Base-by-base conservation (phyloP, 2,329 filamentous ascomycete genomes). In the Sarocladium brachiariae region DNA sequence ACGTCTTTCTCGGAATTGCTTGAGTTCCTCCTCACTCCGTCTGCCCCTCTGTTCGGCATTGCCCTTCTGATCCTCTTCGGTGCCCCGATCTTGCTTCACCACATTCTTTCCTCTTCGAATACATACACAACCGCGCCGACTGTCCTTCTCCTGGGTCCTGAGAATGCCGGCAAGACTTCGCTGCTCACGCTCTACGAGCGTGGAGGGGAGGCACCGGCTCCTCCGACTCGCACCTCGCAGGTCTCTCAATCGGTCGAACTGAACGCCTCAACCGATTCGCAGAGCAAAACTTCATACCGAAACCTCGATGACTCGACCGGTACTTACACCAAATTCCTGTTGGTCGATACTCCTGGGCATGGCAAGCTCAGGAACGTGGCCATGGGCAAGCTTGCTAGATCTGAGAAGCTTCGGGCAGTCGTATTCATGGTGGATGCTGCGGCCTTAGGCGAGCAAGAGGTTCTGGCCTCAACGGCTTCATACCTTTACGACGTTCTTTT, bases 401-500 rank as follows among this genome's bases (percentile, higher is more conserved):
- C 61, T 27, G 63, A 69, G 49, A 77, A 78, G 56, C 71, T 92
- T 45, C 78, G 78, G 35, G 91, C 86, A 16, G 74, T 97, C 49
- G 77, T 97, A 49, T 99, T 92, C 66, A 72, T 96, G 55, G 81
- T 96, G n/a, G 93, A 99, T 66, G 87, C 91, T 10, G 84, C 87
- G 3, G 79, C 81, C 2, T 70, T 90, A 10, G 71, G 72, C 16
- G 75, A 78, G 51, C 73, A 75, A 47, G 78, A 81, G 31, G 72
- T 74, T 1, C 73, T 96, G 8, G 78, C 84, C 8, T 81, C 89
- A 41, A 80, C 89, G 0, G 91, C 90, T 0, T 79, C 81, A 48
- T 97, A 95, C 63, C 79, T 99, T 11, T 89, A 97, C 71, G 91
- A 97, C 54, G 72, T 95, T 1, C 78, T 99, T n/a, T 75, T 97